phyloP scores from a whole-genome alignment of 2,329 filamentous ascomycete genomes.

The Apiospora hydei region DNA sequence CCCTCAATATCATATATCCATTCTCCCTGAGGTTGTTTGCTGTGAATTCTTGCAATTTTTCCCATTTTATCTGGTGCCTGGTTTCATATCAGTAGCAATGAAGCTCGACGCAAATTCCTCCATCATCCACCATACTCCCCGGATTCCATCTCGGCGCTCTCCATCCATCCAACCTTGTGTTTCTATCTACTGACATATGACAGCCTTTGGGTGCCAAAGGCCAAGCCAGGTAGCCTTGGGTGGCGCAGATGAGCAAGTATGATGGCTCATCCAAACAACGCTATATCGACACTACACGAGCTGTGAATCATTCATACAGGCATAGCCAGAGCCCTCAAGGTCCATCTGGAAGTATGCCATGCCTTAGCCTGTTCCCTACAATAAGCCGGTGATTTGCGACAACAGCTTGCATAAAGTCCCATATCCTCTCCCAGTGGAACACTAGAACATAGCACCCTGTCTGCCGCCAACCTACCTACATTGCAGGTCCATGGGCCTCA shows the following conservation, averaged over 20 bases:
- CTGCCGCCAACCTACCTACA: background rate
- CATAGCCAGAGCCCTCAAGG: background rate
- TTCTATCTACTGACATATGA: background rate
- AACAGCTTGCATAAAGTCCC: background rate
- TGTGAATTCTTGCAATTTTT: background rate
- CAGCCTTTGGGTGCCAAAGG: background rate
- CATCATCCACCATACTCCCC: background rate
- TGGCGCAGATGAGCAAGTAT: slow-evolving; percentile 16
- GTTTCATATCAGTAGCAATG: background rate
- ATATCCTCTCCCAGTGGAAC: background rate
- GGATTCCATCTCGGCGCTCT: background rate
- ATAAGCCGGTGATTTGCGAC: background rate
- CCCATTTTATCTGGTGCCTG: background rate
- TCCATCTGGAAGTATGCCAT: background rate
- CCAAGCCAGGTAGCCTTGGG: background rate
- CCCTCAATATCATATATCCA: background rate
- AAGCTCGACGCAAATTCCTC: background rate
- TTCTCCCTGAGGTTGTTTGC: background rate
- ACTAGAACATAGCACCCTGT: background rate
- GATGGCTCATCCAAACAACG: background rate
- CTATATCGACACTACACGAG: background rate
- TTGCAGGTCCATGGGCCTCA: background rate
- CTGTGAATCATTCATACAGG: background rate
- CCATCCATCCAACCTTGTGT: background rate
- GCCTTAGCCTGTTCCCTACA: background rate